A percentile compares a stretch with the other conserved stretches of the same genome.
Conservation (phyloP, 23 red algal genomes). For the Cyanidiococcus yangmingshanensis region DNA sequence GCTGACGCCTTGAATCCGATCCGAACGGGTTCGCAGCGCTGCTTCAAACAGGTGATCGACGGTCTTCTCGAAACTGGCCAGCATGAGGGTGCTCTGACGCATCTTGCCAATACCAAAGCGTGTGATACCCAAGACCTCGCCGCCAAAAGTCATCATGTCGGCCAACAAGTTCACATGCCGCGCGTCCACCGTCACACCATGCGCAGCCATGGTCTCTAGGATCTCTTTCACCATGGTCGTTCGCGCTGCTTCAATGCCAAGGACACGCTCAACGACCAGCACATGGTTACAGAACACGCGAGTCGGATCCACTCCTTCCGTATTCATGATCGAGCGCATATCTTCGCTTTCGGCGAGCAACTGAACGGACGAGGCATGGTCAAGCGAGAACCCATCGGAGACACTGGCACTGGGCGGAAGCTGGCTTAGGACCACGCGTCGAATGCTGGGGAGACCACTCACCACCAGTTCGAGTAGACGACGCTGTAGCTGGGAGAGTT, state of each 20-base stretch:
- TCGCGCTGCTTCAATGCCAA: conserved; percentile 89
- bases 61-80: conserved; percentile 97
- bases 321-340: conserved; percentile 60
- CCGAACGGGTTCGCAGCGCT: conserved; percentile 58
- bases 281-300: conserved; percentile 85
- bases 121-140: conserved; percentile 58
- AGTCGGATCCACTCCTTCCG: conserved; percentile 48
- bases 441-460: conserved; percentile 49
- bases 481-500: conserved; percentile 15
- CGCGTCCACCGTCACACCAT: conserved; percentile 75
- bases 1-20: conserved; percentile 74
- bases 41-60: conserved; percentile 98
- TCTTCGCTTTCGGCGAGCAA: conserved; percentile 67
- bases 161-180: conserved; percentile 84
- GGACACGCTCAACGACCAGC: conserved; percentile 62
- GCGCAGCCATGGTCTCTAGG: conserved; percentile 59
- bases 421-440: conserved; percentile 63
- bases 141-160: conserved; percentile 84
- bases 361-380: conserved; percentile 21
- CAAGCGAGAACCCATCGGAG: background rate
- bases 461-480: conserved; percentile 46
- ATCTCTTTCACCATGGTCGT: conserved; percentile 72
- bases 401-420: background rate
- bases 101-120: conserved; percentile 95
- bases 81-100: conserved; percentile 84